Evolutionary conservation across 305 asterid genomes (phyloP), one percentile per base, ranked within the genome.

Genomic region (Fraxinus angustifolia): DNA sequence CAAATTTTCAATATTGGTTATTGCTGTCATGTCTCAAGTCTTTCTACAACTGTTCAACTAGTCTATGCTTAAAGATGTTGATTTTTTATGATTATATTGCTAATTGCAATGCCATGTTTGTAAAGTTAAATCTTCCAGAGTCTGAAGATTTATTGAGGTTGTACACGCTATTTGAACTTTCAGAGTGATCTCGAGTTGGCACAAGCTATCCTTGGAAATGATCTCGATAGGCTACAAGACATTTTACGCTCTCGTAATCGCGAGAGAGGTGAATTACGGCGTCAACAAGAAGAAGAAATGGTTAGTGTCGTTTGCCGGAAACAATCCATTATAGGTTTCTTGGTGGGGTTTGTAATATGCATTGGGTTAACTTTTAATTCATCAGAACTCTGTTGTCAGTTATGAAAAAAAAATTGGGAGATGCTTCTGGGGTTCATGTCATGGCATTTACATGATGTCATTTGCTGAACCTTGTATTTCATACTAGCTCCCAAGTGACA

Each of bases 111-210:
- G 70, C 16, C 31, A 60, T 60, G 31, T 60, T 19, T 8, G 70
- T 30, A 14, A 28, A 60, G 58, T 62, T 83, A 4, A 73, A 68
- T 60, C 26, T 40, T 78, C 77, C 7, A 4, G 58, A 60, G 8
- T 73, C 21, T 65, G 75, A 40, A 56, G 30, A 40, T 76, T 35
- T 71, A 31, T 14, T 89, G 40, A 87, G 78, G 2, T 77, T 77
- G 79, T 70, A n/a, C 35, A 76, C 80, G 78, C 78, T 79, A 36
- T 91, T 81, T 88, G 74, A 79, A 79, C 83, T 85, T 81, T 81
- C 84, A 95, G 99, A 92, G 84, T 77, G 98, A 95, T 88, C 99
- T 98, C 73, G 98, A 95, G 88, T 86, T 95, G 77, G 99, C 97
- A 84, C 99, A 92, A 91, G 90, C 86, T 84, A 73, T 94, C 89